Evolutionary conservation across 2,329 filamentous ascomycete genomes (phyloP).

Genomic region (Madurella fahalii): DNA sequence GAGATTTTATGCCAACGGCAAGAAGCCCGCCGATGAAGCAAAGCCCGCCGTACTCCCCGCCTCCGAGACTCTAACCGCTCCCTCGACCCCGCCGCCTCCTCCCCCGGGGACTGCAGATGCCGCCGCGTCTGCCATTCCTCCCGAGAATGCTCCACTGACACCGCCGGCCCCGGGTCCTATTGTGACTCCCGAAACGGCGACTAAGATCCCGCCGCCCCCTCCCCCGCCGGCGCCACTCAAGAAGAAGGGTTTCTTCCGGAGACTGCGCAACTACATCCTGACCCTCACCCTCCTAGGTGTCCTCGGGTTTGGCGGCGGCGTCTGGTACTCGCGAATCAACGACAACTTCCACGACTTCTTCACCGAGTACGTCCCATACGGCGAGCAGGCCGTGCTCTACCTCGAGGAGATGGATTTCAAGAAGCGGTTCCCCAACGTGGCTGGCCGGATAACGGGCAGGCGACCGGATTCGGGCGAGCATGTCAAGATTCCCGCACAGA

Average conservation of each 20-base stretch:
- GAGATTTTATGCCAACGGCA: conserved; percentile 55
- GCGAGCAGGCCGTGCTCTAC: conserved; percentile 90
- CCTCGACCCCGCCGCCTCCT: conserved; percentile 39
- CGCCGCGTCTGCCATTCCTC: conserved; percentile 36
- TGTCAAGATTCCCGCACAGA: conserved; percentile 79
- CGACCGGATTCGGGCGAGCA: conserved; percentile 58
- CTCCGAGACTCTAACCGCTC: conserved; percentile 49
- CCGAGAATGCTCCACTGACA: conserved; percentile 38
- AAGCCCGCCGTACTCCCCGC: conserved; percentile 43
- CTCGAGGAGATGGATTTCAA: conserved; percentile 93
- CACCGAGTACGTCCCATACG: conserved; percentile 92
- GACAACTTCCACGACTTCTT: conserved; percentile 99
- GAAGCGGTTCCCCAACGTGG: conserved; percentile 65
- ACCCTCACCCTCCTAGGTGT: conserved; percentile 72
- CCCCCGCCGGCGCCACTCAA: conserved; percentile 39
- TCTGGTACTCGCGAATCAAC: conserved; percentile 88
- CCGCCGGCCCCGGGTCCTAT: conserved; percentile 37
- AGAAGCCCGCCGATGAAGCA: conserved; percentile 46
- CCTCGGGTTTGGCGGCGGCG: conserved; percentile 78
- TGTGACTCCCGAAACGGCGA: conserved; percentile 29
- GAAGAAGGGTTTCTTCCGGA: conserved; percentile 64
- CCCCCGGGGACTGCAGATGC: conserved; percentile 30
- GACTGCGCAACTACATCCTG: conserved; percentile 72
- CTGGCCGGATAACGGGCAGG: conserved; percentile 46
- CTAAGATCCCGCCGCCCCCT: conserved; percentile 31